Evolutionary conservation across 192 early-diverging fungal species (phyloP).

Genomic region (Coemansia sp.): DNA sequence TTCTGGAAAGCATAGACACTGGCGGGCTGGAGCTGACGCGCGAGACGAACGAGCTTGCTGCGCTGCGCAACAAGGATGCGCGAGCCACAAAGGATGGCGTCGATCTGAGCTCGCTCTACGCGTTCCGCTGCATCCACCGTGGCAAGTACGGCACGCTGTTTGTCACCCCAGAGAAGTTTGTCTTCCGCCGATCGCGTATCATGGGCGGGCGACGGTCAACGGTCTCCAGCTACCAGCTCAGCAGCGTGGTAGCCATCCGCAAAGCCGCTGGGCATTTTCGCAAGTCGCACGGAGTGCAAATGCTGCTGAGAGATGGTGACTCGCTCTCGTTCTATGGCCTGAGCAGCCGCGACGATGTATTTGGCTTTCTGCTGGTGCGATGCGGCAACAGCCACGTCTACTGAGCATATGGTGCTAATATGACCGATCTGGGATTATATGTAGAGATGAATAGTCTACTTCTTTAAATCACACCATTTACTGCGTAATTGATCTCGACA

Average conservation of each 20-base stretch:
- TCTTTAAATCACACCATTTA: too few relatives aligned
- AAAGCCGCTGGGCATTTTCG: slow-evolving; percentile 41
- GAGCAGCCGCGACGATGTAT: slow-evolving; percentile 43
- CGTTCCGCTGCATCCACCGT: slow-evolving; percentile 53
- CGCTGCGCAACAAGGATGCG: slow-evolving; percentile 48
- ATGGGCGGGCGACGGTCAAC: slow-evolving; percentile 52
- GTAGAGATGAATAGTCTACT: too few relatives aligned
- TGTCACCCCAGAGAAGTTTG: slow-evolving; percentile 42
- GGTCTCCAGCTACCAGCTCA: slow-evolving; percentile 38
- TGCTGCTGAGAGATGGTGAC: slow-evolving; percentile 39
- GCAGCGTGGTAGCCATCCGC: slow-evolving; percentile 51
- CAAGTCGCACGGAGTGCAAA: slow-evolving; percentile 49
- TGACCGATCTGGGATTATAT: too few relatives aligned
- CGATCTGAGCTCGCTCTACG: slow-evolving; percentile 45
- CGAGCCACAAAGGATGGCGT: slow-evolving; percentile 27
- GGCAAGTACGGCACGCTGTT: slow-evolving; percentile 57
- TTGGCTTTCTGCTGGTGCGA: slow-evolving; percentile 52
- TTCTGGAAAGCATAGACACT: neutral
- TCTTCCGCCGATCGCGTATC: slow-evolving; percentile 54
- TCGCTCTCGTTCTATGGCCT: slow-evolving; percentile 43
- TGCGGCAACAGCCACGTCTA: slow-evolving; percentile 45
- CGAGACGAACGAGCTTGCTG: slow-evolving; percentile 33
- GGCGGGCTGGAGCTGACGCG: slow-evolving; percentile 39
- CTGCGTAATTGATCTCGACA: too few relatives aligned
- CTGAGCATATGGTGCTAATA: neutral